Percentiles rank a stretch among this genome's conserved stretches.
phyloP scores from a whole-genome alignment of 2,329 filamentous ascomycete genomes.

The Tolypocladium paradoxum region DNA sequence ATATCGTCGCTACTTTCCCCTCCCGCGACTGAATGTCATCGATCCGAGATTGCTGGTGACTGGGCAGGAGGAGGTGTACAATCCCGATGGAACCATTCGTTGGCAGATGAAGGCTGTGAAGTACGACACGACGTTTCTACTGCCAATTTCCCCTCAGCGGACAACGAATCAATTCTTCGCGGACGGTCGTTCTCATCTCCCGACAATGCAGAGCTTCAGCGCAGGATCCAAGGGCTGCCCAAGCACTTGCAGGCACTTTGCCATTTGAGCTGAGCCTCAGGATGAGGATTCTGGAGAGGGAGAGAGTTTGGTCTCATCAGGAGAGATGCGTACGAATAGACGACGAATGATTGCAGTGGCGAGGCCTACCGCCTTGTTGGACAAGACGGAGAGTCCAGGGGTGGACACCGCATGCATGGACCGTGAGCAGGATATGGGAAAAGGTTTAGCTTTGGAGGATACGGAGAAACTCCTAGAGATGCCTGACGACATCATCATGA shows the following conservation, averaged over 20 bases:
- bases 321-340: background rate
- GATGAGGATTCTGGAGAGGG: background rate
- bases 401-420: background rate
- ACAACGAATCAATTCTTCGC: background rate
- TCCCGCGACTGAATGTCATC: constrained; percentile 16
- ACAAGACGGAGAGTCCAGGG: background rate
- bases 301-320: background rate
- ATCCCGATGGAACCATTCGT: constrained; percentile 12
- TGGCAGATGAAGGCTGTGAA: constrained; percentile 16
- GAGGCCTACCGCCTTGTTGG: too few species aligned
- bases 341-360: background rate
- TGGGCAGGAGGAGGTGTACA: constrained; percentile 5
- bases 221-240: background rate
- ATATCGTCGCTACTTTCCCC: constrained; percentile 19
- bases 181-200: background rate
- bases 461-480: background rate
- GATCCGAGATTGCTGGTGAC: constrained; percentile 3
- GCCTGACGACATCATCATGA: background rate
- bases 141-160: constrained; percentile 5
- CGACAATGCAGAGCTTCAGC: background rate
- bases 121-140: constrained; percentile 10
- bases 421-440: background rate
- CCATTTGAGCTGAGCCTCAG: background rate
- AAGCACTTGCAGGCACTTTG: background rate
- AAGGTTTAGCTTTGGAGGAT: background rate